Conservation (phyloP, 805 yeast species). For the Jamesozyma lodderae region DNA sequence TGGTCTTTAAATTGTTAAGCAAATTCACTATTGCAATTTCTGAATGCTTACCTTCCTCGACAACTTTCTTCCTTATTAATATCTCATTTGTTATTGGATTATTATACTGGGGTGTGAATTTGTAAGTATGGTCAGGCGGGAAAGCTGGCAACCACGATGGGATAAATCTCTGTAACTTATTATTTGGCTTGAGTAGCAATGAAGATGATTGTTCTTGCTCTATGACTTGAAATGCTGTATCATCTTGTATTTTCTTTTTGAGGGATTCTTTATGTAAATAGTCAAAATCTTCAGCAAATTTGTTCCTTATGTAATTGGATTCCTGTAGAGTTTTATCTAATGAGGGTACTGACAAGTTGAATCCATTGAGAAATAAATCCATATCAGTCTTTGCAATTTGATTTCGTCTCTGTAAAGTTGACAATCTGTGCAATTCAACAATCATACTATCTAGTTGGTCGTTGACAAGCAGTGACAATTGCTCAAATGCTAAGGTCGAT, state of each 20-base stretch:
- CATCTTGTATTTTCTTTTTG: neutral
- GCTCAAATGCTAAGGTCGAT: conserved; percentile 32
- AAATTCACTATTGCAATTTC: conserved; percentile 55
- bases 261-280: conserved; percentile 5
- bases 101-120: conserved; percentile 62
- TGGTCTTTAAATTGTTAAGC: conserved; percentile 8
- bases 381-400: conserved; percentile 47
- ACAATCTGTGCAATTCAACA: conserved; percentile 37
- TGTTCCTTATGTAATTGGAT: conserved; percentile 17
- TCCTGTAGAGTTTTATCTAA: conserved; percentile 32
- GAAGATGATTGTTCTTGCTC: conserved; percentile 11
- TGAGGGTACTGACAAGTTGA: conserved; percentile 33
- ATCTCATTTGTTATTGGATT: conserved; percentile 60
- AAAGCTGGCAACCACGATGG: conserved; percentile 77
- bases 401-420: conserved; percentile 53
- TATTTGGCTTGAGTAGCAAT: conserved; percentile 39
- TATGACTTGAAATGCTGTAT: conserved; percentile 7
- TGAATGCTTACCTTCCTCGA: conserved; percentile 72
- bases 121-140: conserved; percentile 92
- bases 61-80: conserved; percentile 58
- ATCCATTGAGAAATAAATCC: conserved; percentile 36
- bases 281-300: conserved; percentile 10
- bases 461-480: conserved; percentile 30
- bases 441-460: conserved; percentile 34
- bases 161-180: conserved; percentile 36